Percentiles rank a stretch among this genome's conserved stretches.
These are phyloP conservation scores for Starmerella khaoyaiensis DNA, from an alignment of 805 yeast genomes.

Conservation along the genomic window DNA sequence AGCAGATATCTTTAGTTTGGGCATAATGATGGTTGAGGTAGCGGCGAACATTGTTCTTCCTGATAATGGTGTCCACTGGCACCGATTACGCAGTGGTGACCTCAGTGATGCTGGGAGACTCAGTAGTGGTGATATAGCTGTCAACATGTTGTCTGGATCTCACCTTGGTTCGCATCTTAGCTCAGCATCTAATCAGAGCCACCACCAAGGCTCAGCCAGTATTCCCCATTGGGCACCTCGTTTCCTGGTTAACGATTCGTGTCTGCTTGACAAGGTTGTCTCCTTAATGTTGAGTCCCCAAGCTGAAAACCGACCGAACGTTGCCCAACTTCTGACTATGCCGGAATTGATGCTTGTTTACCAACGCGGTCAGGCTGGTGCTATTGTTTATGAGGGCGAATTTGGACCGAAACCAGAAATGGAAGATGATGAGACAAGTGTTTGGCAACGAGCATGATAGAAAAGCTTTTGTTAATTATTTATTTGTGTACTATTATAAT, in stretches of 20 bases:
- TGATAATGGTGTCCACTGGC: constrained; percentile 95
- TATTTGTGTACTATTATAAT: constrained; percentile 7
- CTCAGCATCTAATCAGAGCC: not conserved
- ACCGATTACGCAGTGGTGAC: constrained; percentile 87
- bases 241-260: constrained; percentile 60
- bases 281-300: constrained; percentile 81
- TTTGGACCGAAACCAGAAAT: constrained; percentile 64
- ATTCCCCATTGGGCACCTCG: constrained; percentile 74
- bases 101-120: constrained; percentile 85
- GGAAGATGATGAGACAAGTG: constrained; percentile 11
- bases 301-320: constrained; percentile 70
- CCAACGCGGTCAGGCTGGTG: constrained; percentile 73
- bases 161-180: not conserved
- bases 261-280: constrained; percentile 65
- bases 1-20: constrained; percentile 91
- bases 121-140: constrained; percentile 44
- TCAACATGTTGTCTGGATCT: not conserved
- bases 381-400: constrained; percentile 90
- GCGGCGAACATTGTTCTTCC: constrained; percentile 93
- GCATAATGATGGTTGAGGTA: constrained; percentile 82
- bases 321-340: constrained; percentile 51
- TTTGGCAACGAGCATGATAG: constrained; percentile 16
- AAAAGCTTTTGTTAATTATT: not conserved
- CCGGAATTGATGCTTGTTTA: constrained; percentile 72
- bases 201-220: constrained; percentile 2